These are phyloP conservation scores for Tardiomyces depauwii DNA, from an alignment of 1,139 yeast species.

Conservation along the genomic window DNA sequence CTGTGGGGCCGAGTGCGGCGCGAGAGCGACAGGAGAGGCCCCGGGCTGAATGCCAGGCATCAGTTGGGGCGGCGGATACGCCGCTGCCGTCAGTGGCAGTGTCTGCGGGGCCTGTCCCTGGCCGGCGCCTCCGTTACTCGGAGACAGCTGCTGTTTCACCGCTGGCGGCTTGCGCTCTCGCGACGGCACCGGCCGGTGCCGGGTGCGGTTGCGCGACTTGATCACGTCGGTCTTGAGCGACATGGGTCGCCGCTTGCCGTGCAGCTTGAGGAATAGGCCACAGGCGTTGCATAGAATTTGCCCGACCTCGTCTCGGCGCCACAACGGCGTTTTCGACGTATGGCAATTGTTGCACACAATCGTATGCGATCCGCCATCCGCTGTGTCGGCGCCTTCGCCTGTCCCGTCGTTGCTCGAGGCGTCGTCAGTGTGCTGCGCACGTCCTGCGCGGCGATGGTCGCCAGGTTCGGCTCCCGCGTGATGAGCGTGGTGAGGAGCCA, in stretches of 20 bases:
- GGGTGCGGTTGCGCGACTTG: conserved; percentile 68
- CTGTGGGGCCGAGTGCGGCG: neutral
- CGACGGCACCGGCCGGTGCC: conserved; percentile 6
- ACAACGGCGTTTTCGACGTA: conserved; percentile 84
- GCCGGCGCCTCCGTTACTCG: neutral
- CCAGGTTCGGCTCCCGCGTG: no score
- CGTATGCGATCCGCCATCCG: neutral
- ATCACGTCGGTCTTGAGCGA: conserved; percentile 85
- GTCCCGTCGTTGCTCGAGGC: no score
- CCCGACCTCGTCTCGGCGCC: conserved; percentile 92
- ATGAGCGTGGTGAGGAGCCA: no score
- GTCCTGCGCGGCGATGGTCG: no score
- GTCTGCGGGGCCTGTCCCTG: neutral
- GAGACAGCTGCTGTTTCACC: neutral
- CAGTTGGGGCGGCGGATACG: neutral
- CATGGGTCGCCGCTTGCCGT: conserved; percentile 86
- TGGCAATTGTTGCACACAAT: conserved; percentile 84
- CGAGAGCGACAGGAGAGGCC: neutral
- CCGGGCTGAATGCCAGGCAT: neutral
- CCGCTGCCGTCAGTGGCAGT: neutral
- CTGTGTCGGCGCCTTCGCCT: no score
- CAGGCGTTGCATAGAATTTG: conserved; percentile 92
- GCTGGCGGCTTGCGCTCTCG: neutral
- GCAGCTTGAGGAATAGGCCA: conserved; percentile 78
- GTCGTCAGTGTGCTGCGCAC: no score